phyloP scores from a whole-genome alignment of 2,329 filamentous ascomycete genomes.

The Trichoderma breve region DNA sequence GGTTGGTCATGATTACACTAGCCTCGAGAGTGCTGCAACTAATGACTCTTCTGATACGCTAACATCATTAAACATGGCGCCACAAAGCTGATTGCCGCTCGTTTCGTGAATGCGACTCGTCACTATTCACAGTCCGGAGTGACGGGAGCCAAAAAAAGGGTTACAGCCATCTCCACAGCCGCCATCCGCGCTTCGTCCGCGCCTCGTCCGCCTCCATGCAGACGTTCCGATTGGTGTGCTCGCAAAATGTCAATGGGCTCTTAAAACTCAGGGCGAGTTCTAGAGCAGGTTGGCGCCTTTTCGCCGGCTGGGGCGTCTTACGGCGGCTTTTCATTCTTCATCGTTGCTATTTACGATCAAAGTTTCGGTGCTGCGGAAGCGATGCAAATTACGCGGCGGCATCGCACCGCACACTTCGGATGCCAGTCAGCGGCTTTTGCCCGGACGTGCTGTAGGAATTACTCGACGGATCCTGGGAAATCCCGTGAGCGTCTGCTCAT shows the following conservation, averaged over 20 bases:
- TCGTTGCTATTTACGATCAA: not conserved
- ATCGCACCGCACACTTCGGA: not conserved
- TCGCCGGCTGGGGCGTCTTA: not conserved
- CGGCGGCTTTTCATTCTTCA: not conserved
- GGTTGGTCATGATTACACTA: not conserved
- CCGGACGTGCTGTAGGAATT: not conserved
- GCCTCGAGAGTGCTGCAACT: not conserved
- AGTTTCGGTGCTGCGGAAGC: not conserved
- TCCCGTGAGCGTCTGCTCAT: slow-evolving; percentile 12
- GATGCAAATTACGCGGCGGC: not conserved
- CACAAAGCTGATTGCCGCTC: slow-evolving; percentile 5
- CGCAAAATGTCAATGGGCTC: not conserved
- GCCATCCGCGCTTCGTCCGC: not conserved
- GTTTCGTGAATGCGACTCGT: slow-evolving; percentile 10
- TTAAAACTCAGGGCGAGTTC: not conserved
- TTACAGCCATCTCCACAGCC: slow-evolving; percentile 9
- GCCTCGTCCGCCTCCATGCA: not conserved
- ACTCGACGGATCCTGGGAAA: not conserved
- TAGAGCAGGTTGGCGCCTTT: not conserved
- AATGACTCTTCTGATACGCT: not conserved
- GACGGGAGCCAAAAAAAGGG: not conserved
- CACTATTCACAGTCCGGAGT: slow-evolving; percentile 5
- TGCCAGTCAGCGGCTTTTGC: not conserved
- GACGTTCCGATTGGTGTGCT: slow-evolving; percentile 16
- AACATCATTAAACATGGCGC: slow-evolving; percentile 5